Conservation (phyloP, 1,139 yeast genomes). For the Wickerhamomyces sp. region DNA sequence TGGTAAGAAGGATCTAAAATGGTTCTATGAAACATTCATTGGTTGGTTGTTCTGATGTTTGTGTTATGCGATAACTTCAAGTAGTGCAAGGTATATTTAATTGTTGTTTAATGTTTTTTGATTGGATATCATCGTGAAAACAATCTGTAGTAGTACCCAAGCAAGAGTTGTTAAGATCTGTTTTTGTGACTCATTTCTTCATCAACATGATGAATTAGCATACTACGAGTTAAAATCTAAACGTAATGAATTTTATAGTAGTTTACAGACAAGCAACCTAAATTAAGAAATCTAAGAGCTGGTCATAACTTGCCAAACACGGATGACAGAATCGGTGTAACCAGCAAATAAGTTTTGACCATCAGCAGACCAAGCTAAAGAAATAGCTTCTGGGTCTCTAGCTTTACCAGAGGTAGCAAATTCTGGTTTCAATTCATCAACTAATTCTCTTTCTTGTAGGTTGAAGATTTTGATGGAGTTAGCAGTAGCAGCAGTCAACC, state of each 20-base stretch:
- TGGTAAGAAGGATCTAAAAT: constrained; percentile 31
- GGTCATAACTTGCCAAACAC: constrained; percentile 99
- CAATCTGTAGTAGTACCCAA: too few species aligned
- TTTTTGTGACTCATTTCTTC: too few species aligned
- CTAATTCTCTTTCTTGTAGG: constrained; percentile 91
- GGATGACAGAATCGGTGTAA: constrained; percentile 98
- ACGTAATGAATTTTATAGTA: constrained; percentile 1
- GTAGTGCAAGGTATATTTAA: too few species aligned
- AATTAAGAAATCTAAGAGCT: constrained; percentile 17
- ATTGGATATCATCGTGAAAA: too few species aligned
- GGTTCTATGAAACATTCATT: constrained; percentile 53
- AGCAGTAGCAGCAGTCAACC: constrained; percentile 99
- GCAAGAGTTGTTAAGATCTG: too few species aligned
- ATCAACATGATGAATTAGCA: too few species aligned
- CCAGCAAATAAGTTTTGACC: constrained; percentile 99
- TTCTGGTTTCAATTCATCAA: constrained; percentile 99
- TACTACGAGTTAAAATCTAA: too few species aligned
- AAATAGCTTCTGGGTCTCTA: constrained; percentile 97
- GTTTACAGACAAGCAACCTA: constrained; percentile 11
- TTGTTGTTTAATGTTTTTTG: too few species aligned
- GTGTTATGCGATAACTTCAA: too few species aligned
- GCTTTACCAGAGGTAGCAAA: constrained; percentile 81
- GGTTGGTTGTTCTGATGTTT: constrained; percentile 46
- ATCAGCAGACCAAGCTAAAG: constrained; percentile 99
- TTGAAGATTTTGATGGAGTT: constrained; percentile 98